Evolutionary conservation across 2,329 filamentous ascomycete species (phyloP), one percentile per base, ranked within the genome.

Genomic region (Xylaria sp.): DNA sequence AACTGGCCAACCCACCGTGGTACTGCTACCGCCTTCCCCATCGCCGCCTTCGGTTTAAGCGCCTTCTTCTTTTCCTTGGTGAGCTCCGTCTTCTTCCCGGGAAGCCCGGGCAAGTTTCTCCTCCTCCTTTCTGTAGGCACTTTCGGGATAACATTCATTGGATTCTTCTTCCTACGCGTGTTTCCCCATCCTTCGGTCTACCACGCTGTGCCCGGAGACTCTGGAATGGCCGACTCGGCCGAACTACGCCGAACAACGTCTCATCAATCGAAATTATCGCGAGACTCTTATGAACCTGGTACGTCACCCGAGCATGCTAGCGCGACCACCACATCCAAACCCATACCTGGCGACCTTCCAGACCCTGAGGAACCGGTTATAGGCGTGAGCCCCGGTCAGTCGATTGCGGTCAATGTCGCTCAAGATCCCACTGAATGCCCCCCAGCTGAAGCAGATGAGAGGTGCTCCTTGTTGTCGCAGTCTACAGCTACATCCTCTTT

Each of bases 51-150:
- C 78, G 96, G 96, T 2, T 83, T 99, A 66, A 98, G 94, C 79
- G 96, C 96, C 64, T 96, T 99, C 82, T 97, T 98, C 84, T 99
- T 98, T 82, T 95, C 96, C 0, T 86, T 91, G 2, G 82, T 97
- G 41, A 93, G 94, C 25, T 89, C 89, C 20, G 78, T 97, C 56
- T 83, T 93, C 50, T 94, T 97, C 77, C 92, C 93, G 2, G 93
- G 94, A 48, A 90, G 97, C 76, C 96, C 94, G 0, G 91, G 91
- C 65, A 88, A 88, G 48, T 94, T 98, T 75, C 85, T 99, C 66
- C 84, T 95, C 72, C 83, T 98, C 34, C 85, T 99, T 50, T 90
- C 94, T 3, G 85, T 89, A 71, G 94, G 94, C 18, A 98, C 95
- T 0, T 92, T 91, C 70, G 82, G 87, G 58, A 85, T 98, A 75